phyloP scores from a whole-genome alignment of 1,284 basidiomycete species.

The Microbotryomycetes sp. region DNA sequence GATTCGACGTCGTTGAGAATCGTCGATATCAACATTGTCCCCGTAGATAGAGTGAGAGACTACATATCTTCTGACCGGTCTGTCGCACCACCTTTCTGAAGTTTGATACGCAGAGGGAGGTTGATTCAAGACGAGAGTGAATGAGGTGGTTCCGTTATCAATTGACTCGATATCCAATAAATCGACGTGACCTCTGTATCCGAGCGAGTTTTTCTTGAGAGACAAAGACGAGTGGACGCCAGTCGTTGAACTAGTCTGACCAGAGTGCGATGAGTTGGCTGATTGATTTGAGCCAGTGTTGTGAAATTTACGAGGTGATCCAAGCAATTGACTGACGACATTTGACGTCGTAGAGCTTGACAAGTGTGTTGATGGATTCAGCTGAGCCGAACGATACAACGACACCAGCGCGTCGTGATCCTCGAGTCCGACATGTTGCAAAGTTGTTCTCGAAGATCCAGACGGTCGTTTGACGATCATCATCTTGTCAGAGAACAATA shows the following conservation, averaged over 20 bases:
- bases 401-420: slow-evolving; percentile 63
- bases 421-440: slow-evolving; percentile 72
- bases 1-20: slow-evolving; percentile 5
- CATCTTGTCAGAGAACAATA: slow-evolving; percentile 92
- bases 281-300: no score
- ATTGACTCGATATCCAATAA: slow-evolving; percentile 74
- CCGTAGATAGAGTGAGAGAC: no score
- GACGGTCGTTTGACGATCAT: slow-evolving; percentile 82
- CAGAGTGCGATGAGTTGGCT: slow-evolving; percentile 16
- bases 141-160: slow-evolving; percentile 62
- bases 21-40: slow-evolving; percentile 58
- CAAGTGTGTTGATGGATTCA: slow-evolving; percentile 3
- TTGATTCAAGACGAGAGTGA: slow-evolving; percentile 73
- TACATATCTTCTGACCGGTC: slow-evolving; percentile 67
- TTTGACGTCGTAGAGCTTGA: slow-evolving; percentile 43
- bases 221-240: neutral
- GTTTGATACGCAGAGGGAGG: slow-evolving; percentile 51
- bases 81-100: slow-evolving; percentile 55
- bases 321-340: slow-evolving; percentile 44
- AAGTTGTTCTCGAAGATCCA: slow-evolving; percentile 64
- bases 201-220: slow-evolving; percentile 69
- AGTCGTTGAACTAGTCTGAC: slow-evolving; percentile 31
- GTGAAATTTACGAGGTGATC: slow-evolving; percentile 10
- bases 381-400: slow-evolving; percentile 48
- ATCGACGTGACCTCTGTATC: slow-evolving; percentile 78